Evolutionary conservation across 441 rosid species (phyloP), one percentile per base, ranked within the genome.

Genomic region (Pelargonium australe): DNA sequence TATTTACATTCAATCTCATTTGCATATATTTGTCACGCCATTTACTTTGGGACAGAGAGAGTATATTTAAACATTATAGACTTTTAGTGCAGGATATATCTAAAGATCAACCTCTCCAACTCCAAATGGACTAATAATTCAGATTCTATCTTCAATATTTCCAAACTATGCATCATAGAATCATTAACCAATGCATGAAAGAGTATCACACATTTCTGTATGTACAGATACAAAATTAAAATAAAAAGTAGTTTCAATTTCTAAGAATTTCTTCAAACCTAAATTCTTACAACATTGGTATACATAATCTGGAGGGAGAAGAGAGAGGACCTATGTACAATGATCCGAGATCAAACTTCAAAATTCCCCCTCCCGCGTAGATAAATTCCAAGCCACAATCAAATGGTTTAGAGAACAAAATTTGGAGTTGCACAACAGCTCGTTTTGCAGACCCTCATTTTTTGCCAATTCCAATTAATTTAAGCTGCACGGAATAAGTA

Each of bases 401-500:
- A 4, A 53, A 53, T 51, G 58, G 58, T 14, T 14, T 53, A 14
- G 60, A 53, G 20, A 25, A 25, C 60, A 53, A 53, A 53, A 53
- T 8, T 53, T 14, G 8, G 20, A 16, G 61, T 13, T 2, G 14
- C 9, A 2, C 55, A 1, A 49, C 14, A 14, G 14, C 61, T 13
- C 8, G 61, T 55, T 55, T 12, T 2, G 61, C 23, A 17, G 0
- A 55, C n/a, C 61, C 25, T 55, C 25, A 55, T 55, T 55, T 55
- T 17, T 19, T 55, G 2, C 61, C 61, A 17, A 55, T 17, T 17
- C 61, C 61, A 19, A 55, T 55, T 13, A 85, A 67, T 55, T 71
- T 69, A 65, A 85, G 79, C 89, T 85, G 89, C 66, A 61, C 71
- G 13, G 63, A 7, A 69, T 55, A 2, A 17, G 17, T 53, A 53